Percentiles rank a stretch among this genome's conserved stretches.
Evolutionary conservation across 345 rosid genomes (phyloP).

Genomic region (Passiflora organensis): DNA sequence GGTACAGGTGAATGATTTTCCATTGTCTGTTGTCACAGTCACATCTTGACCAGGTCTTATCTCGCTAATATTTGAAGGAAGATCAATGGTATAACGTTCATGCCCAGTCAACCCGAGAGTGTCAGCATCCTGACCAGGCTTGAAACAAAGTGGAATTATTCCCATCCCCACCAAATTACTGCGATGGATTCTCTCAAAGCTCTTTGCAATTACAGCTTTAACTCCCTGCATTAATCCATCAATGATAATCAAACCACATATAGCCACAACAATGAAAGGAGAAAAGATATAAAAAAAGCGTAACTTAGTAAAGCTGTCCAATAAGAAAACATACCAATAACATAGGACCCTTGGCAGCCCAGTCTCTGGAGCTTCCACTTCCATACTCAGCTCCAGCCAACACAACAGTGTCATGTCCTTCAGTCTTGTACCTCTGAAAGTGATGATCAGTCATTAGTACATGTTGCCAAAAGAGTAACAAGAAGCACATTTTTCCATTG

Average conservation of each 20-base stretch:
- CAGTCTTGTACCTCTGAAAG: constrained; percentile 68
- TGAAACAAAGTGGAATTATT: constrained; percentile 71
- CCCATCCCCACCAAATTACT: constrained; percentile 94
- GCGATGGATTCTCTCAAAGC: constrained; percentile 85
- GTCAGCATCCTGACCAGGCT: constrained; percentile 80
- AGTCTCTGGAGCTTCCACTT: constrained; percentile 31
- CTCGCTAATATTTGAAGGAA: constrained; percentile 53
- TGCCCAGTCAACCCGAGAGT: constrained; percentile 74
- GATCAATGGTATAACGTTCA: constrained; percentile 64
- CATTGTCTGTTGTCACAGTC: constrained; percentile 53
- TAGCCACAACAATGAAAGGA: too few relatives aligned
- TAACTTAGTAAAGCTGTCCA: background rate
- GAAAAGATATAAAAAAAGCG: background rate
- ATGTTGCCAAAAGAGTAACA: background rate
- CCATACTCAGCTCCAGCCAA: constrained; percentile 29
- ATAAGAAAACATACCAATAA: constrained; percentile 9
- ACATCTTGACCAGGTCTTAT: constrained; percentile 89
- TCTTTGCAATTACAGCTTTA: constrained; percentile 85
- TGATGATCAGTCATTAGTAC: background rate
- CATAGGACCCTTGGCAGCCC: constrained; percentile 30
- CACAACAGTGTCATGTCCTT: constrained; percentile 18
- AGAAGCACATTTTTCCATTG: too few relatives aligned
- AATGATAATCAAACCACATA: background rate
- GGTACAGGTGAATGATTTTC: constrained; percentile 67
- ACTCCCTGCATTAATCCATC: constrained; percentile 48